Evolutionary conservation across 768 basidiomycete genomes (phyloP), one percentile per base, ranked within the genome.

Genomic region (Suillus clintonianus): DNA sequence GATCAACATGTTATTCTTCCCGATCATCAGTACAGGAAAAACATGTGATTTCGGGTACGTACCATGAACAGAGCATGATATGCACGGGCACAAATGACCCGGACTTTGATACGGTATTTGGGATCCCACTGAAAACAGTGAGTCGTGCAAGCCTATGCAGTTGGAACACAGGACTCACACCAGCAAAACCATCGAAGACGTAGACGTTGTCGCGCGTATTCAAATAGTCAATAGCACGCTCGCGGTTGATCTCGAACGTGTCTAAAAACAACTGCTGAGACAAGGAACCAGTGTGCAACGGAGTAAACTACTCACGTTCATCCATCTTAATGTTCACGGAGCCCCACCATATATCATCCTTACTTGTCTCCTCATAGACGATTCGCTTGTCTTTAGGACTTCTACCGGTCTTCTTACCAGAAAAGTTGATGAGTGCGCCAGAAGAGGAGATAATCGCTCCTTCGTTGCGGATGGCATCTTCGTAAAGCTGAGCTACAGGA

Each of bases 1-100:
- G 77, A 99, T 99, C 65, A 99, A 87, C 97, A 99, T 98, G 85
- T 98, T 98, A 82, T 98, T 91, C 94, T 95, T 74, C 19, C 54
- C 64, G 61, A 70, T 15, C 32, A 51, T 57, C 55, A 63, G 61
- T 30, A 36, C 59, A 68, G 56, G 5, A 32, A 27, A 41, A 42
- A 50, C 57, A 57, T 53, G 65, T 68, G 62, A 65, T 65, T 55
- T 17, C 19, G 5, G 27, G 59, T 55, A 85, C 89, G 76, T 73
- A 92, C 94, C 95, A 98, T 98, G 84, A 95, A 99, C 64, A 97
- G 85, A 36, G 97, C 97, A 78, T 99, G 97, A 80, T 99, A 99
- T 37, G 97, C 97, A 62, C 97, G 89, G 27, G 95, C 95, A 69
- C 97, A 97, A 75, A 99, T 97, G 68, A 99, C 96, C 68, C 97